Evolutionary conservation across 441 rosid genomes (phyloP), one percentile per base, ranked within the genome.

Genomic region (Populus hybrid): DNA sequence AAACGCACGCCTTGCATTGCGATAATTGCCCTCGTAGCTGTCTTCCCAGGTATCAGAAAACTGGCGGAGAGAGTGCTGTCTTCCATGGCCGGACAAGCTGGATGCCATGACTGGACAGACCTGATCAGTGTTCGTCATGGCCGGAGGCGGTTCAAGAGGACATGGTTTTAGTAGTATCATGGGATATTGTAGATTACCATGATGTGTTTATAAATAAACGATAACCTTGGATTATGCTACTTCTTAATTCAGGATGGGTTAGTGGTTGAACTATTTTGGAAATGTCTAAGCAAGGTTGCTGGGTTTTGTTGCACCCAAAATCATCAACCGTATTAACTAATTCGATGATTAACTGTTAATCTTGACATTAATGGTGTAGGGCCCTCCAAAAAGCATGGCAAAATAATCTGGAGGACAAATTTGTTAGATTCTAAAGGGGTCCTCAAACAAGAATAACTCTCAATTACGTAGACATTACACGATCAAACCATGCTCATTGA

Each of bases 1-100:
- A 77, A 89, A 87, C 6, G 84, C 88, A 2, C 88, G 85, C 74
- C 92, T 87, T 2, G 89, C 88, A 2, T 80, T 79, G 85, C 89
- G 86, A 2, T 85, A 85, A 36, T 85, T 83, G 0, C 74, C 72
- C 9, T 75, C 77, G 12, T 59, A 78, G 53, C 81, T 73, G 3
- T 79, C 78, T 21, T 71, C 64, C 77, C 79, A 73, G 11, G 67
- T 61, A 11, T 83, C 75, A 0, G 82, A 70, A 10, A 70, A 67
- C 16, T 50, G 77, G 11, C 67, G 30, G 8, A 71, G 61, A 53
- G 61, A 53, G 5, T 53, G 64, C 6, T 53, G 38, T 19, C 57
- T 24, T 14, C 53, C 71, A 46, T 32, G 73, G 3, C 8, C 69
- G 78, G 67, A 73, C 63, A 74, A 83, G 26, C 23, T 78, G 40